Percentiles rank a stretch among this genome's conserved stretches.
Evolutionary conservation across 2,329 filamentous ascomycete genomes (phyloP).

Genomic region (Pestalotiopsis fici): DNA sequence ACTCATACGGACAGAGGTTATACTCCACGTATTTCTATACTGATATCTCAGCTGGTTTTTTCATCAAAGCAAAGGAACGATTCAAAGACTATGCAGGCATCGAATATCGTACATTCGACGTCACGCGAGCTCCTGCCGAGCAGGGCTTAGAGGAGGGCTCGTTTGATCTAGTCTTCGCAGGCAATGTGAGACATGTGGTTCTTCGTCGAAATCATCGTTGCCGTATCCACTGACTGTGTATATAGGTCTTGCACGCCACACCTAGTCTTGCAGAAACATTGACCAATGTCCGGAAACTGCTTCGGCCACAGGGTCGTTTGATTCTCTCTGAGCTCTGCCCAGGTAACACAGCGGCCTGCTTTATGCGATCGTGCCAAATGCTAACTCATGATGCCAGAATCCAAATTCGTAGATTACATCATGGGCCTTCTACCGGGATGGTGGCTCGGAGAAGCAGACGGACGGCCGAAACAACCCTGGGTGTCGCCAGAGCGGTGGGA

Average conservation of each 20-base stretch:
- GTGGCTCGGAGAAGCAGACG: constrained; percentile 8
- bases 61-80: constrained; percentile 13
- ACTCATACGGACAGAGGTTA: neutral
- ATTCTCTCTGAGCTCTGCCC: constrained; percentile 10
- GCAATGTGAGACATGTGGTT: neutral
- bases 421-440: constrained; percentile 7
- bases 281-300: constrained; percentile 11
- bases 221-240: neutral
- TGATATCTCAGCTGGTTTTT: constrained; percentile 18
- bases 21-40: constrained; percentile 17
- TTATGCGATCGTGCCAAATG: neutral
- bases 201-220: neutral
- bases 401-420: neutral
- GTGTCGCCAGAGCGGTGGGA: constrained; percentile 6
- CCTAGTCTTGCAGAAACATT: constrained; percentile 12
- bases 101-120: neutral
- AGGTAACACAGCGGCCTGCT: neutral
- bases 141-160: constrained; percentile 5
- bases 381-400: neutral
- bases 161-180: constrained; percentile 3
- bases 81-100: constrained; percentile 13
- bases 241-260: constrained; percentile 18
- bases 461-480: neutral
- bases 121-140: neutral
- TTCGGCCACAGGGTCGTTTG: constrained; percentile 14